These are phyloP conservation scores for Fusarium marasasianum DNA, from an alignment of 2,329 filamentous ascomycete species.

Conservation along the genomic window DNA sequence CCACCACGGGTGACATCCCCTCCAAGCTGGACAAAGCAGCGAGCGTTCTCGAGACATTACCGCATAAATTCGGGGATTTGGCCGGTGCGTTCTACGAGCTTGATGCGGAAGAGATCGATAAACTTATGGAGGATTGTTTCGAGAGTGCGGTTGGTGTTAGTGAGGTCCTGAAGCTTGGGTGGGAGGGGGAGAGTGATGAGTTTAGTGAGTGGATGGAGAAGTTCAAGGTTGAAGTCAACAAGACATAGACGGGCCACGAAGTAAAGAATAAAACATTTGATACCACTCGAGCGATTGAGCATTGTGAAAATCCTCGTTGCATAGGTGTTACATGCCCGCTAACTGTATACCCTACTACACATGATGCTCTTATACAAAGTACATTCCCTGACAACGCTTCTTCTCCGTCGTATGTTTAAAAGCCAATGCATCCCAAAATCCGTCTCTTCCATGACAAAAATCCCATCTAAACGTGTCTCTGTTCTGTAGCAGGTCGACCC, in stretches of 20 bases:
- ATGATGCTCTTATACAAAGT: constrained; percentile 40
- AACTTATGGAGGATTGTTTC: constrained; percentile 67
- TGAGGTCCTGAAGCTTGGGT: constrained; percentile 65
- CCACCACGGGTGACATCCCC: constrained; percentile 46
- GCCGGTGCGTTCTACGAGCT: constrained; percentile 78
- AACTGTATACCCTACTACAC: constrained; percentile 12
- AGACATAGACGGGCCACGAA: constrained; percentile 33
- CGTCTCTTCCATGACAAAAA: constrained; percentile 42
- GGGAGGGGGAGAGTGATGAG: constrained; percentile 75
- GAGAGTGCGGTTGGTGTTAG: constrained; percentile 66
- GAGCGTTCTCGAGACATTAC: constrained; percentile 65
- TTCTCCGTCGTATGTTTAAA: neutral
- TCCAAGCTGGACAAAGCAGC: constrained; percentile 66
- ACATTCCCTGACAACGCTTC: constrained; percentile 20
- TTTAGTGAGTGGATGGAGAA: constrained; percentile 80
- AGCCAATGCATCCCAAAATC: constrained; percentile 2
- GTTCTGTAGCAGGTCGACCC: neutral
- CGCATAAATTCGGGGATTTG: constrained; percentile 75
- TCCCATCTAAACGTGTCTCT: neutral
- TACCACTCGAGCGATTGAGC: constrained; percentile 38
- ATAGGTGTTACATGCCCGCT: constrained; percentile 21
- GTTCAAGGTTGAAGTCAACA: constrained; percentile 64
- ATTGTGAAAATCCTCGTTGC: constrained; percentile 7
- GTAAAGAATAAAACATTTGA: neutral
- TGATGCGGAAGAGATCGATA: constrained; percentile 66